Base-by-base conservation (phyloP, 768 basidiomycete species). In the Mycena polygramma region DNA sequence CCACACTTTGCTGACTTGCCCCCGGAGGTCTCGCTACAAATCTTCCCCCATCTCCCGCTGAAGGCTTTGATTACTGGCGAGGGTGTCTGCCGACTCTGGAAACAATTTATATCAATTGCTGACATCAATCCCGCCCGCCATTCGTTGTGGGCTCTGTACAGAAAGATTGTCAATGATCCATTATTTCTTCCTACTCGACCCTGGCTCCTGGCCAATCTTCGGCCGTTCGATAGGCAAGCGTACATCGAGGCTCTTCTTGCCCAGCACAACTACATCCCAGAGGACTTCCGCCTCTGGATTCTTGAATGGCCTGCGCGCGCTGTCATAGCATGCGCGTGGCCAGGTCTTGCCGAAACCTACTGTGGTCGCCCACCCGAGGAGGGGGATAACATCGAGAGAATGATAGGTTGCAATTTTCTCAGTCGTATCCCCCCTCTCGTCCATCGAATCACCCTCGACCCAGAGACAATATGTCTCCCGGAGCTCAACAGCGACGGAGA, bases 301-400 rank as follows among this genome's bases (percentile, higher is more conserved):
- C 70, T 71, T 35, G 77, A 78, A 59, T 78, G 77, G 75, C 77
- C 77, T 15, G 75, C 65, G 19, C 54, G 71, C 20, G 77, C 75
- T n/a, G 60, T 58, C 1, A 73, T 77, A n/a, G 69, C 55, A 8
- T 71, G 75, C 22, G 45, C 70, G 22, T 78, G 75, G 76, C 77
- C 77, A 2, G 75, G 70, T 15, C 66, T 76, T 48, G 70, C 72
- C 51, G 45, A 30, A 17, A 41, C 2, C 2, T 48, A 26, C n/a
- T 14, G 22, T n/a, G 4, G 37, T 24, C 15, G 15, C 41, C 41
- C 41, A 41, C 41, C 41, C 41, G 26, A 43, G 9, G 20, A 11
- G 1, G 24, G 8, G 15, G 62, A 52, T 22, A 20, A 52, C 17
- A 15, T 54, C 24, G 37, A 53, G n/a, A 63, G 39, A 52, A 63